Percentiles rank a stretch among this genome's conserved stretches.
phyloP scores from a whole-genome alignment of 768 basidiomycete genomes.

The Clathrus columnatus region DNA sequence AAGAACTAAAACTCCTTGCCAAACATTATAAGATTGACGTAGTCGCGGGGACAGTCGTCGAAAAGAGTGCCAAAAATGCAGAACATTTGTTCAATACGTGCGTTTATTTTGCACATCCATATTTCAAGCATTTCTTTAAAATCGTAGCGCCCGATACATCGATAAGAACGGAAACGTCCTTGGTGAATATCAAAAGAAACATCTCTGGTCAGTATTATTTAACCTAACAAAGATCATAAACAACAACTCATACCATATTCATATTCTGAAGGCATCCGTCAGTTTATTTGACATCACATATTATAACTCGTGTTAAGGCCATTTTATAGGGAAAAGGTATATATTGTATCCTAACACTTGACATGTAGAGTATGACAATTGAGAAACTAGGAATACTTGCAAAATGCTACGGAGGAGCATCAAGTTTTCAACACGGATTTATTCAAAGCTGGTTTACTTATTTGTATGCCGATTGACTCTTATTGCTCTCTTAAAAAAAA shows the following conservation, averaged over 20 bases:
- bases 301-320: not conserved
- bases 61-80: conserved; percentile 4
- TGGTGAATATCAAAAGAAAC: conserved; percentile 10
- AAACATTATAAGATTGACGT: conserved; percentile 2
- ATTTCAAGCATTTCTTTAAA: not conserved
- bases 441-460: conserved; percentile 7
- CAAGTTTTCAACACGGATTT: conserved; percentile 8
- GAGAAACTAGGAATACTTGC: conserved; percentile 6
- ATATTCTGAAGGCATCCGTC: conserved; percentile 6
- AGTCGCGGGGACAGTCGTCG: conserved; percentile 8
- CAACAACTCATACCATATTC: not conserved
- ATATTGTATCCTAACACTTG: not conserved
- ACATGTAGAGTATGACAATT: not conserved
- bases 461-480: conserved; percentile 1
- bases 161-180: conserved; percentile 6
- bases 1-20: conserved; percentile 1
- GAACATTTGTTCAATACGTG: conserved; percentile 10
- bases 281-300: not conserved
- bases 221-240: too few relatives aligned
- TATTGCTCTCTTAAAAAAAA: not conserved
- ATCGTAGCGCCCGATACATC: conserved; percentile 6
- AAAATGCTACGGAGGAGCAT: conserved; percentile 2
- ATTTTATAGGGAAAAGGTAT: conserved; percentile 5
- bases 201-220: conserved; percentile 3
- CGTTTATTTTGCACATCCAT: not conserved